These are phyloP conservation scores for Tricholoma sp. DNA, from an alignment of 768 basidiomycete genomes.

Conservation along the genomic window DNA sequence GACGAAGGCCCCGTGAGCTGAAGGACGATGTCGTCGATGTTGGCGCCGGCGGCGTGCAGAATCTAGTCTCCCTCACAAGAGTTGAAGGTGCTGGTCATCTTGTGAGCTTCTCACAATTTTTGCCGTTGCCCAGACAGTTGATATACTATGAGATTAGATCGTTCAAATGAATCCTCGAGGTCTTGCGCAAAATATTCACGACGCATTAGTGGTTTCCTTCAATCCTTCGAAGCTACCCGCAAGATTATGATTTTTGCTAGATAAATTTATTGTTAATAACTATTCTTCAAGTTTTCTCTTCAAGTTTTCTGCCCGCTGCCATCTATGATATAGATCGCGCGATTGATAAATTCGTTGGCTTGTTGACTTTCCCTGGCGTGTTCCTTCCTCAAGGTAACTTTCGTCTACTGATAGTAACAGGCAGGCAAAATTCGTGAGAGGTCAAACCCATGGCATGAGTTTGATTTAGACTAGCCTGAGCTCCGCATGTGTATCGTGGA, in stretches of 20 bases:
- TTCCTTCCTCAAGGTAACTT: too few species aligned
- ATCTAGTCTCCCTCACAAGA: slow-evolving; percentile 31
- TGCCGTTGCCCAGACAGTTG: background rate
- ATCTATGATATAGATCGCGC: too few species aligned
- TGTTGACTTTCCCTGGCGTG: too few species aligned
- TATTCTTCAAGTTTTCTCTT: too few species aligned
- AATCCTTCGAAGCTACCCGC: background rate
- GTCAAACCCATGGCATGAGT: too few species aligned
- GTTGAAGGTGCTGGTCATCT: slow-evolving; percentile 38
- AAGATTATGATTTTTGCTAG: slow-evolving; percentile 6
- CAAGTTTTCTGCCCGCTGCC: too few species aligned
- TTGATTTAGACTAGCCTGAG: too few species aligned
- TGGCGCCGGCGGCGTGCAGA: slow-evolving; percentile 28
- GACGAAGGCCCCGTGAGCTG: slow-evolving; percentile 24
- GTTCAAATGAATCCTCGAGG: slow-evolving; percentile 27
- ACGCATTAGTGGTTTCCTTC: slow-evolving; percentile 22
- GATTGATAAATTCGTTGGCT: too few species aligned
- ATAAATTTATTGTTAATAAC: too few species aligned
- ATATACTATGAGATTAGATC: slow-evolving; percentile 13
- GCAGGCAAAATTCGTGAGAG: too few species aligned
- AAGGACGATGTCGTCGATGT: slow-evolving; percentile 33
- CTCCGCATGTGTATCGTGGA: too few species aligned
- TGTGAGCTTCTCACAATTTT: slow-evolving; percentile 18
- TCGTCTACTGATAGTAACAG: too few species aligned
- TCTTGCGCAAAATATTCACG: slow-evolving; percentile 30